These are phyloP conservation scores for Nepenthes alata DNA, from an alignment of 179 eudicot species.

Conservation along the genomic window DNA sequence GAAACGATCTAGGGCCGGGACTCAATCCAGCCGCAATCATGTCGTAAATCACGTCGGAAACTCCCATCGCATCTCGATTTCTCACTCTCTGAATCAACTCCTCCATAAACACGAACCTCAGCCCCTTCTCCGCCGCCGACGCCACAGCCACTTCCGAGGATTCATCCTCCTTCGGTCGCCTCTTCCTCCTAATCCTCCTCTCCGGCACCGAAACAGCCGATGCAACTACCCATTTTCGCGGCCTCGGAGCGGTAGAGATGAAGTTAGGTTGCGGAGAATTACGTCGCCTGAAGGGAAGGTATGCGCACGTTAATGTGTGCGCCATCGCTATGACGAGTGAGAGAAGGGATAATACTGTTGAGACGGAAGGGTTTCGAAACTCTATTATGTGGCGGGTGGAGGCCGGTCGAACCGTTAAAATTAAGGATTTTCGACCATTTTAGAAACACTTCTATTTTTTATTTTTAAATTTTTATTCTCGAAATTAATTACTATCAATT, in stretches of 20 bases:
- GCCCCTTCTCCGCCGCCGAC: conserved; percentile 49
- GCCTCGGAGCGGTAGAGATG: conserved; percentile 8
- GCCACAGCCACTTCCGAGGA: conserved; percentile 8
- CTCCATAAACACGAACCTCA: conserved; percentile 79
- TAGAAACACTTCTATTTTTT: no score
- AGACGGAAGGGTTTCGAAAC: no score
- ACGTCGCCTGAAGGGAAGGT: conserved; percentile 13
- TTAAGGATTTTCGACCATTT: no score
- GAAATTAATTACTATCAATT: no score
- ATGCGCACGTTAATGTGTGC: conserved; percentile 20
- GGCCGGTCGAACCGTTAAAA: no score
- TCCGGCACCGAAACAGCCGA: conserved; percentile 26
- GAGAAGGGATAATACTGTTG: conserved; percentile 15
- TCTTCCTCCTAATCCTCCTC: conserved; percentile 20
- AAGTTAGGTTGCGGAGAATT: conserved; percentile 2
- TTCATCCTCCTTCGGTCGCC: conserved; percentile 22
- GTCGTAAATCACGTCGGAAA: conserved; percentile 71
- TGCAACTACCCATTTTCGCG: conserved; percentile 7
- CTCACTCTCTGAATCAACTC: conserved; percentile 67
- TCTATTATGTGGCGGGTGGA: no score
- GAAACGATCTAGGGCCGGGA: conserved; percentile 90
- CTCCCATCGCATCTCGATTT: conserved; percentile 43
- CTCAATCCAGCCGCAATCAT: conserved; percentile 82
- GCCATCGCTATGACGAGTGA: conserved; percentile 17
- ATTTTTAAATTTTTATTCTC: no score